phyloP scores from a whole-genome alignment of 495 filamentous ascomycete genomes.

The Aspergillus avenaceus region DNA sequence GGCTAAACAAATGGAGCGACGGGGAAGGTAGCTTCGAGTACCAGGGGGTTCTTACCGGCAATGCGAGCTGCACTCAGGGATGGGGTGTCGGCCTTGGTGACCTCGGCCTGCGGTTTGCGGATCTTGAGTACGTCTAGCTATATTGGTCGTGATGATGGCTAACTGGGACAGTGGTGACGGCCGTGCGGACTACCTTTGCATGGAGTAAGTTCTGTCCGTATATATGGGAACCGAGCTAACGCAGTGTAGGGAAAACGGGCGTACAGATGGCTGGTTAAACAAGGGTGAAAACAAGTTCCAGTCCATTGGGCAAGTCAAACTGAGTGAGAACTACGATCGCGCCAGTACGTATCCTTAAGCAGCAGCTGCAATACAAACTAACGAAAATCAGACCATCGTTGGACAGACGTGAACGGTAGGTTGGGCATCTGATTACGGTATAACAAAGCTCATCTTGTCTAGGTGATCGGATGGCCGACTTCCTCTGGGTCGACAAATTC shows the following conservation, averaged over 20 bases:
- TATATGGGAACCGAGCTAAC: background rate
- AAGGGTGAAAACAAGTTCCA: background rate
- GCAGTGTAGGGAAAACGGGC: background rate
- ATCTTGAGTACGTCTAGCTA: conserved; percentile 6
- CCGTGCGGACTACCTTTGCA: background rate
- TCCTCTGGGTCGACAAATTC: conserved; percentile 22
- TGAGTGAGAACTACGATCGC: background rate
- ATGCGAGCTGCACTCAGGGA: conserved; percentile 15
- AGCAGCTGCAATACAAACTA: no score
- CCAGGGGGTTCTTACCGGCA: conserved; percentile 1
- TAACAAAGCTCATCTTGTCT: background rate
- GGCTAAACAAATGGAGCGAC: conserved; percentile 15
- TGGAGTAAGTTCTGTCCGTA: background rate
- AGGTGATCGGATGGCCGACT: background rate
- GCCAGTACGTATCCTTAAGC: no score
- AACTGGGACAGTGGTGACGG: conserved; percentile 8
- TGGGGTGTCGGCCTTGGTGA: conserved; percentile 21
- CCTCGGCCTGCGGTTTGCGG: conserved; percentile 17
- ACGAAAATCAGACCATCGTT: background rate
- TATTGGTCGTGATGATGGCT: background rate
- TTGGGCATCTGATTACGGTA: background rate
- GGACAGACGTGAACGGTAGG: background rate
- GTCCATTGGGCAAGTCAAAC: background rate
- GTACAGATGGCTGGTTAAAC: background rate
- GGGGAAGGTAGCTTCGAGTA: background rate